Percentiles rank a stretch among this genome's conserved stretches.
Evolutionary conservation across 495 filamentous ascomycete species (phyloP).

Genomic region (Chlorociboria aeruginascens): DNA sequence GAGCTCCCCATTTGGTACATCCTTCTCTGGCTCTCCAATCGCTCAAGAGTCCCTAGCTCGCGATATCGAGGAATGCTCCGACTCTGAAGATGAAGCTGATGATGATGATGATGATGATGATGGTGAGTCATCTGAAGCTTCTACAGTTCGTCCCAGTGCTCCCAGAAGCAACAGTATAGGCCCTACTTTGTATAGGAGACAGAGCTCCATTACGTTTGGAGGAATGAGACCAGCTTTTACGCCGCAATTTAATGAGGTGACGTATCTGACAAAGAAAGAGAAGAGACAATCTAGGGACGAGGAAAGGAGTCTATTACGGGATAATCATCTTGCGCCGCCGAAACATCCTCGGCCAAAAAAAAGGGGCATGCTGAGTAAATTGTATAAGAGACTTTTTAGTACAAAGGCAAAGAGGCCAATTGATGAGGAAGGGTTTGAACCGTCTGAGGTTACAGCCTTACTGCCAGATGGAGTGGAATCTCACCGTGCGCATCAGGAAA

Average conservation of each 20-base stretch:
- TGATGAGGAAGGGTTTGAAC: slow-evolving; percentile 13
- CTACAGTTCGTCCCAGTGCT: slow-evolving; percentile 33
- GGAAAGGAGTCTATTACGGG: slow-evolving; percentile 62
- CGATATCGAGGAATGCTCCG: slow-evolving; percentile 35
- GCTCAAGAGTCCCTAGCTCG: slow-evolving; percentile 58
- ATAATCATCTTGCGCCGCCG: slow-evolving; percentile 62
- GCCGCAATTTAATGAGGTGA: slow-evolving; percentile 32
- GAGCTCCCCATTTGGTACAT: slow-evolving; percentile 21
- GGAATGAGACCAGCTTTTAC: slow-evolving; percentile 35
- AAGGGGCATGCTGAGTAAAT: slow-evolving; percentile 10
- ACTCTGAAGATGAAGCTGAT: slow-evolving; percentile 30
- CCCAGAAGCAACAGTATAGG: slow-evolving; percentile 42
- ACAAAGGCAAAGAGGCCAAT: slow-evolving; percentile 30
- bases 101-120: slow-evolving; percentile 2
- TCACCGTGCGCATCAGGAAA: slow-evolving; percentile 20
- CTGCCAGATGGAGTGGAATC: slow-evolving; percentile 9
- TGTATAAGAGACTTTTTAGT: slow-evolving; percentile 32
- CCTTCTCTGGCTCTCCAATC: slow-evolving; percentile 48
- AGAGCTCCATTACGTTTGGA: slow-evolving; percentile 51
- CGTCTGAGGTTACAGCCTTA: slow-evolving; percentile 30
- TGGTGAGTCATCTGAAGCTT: slow-evolving; percentile 28
- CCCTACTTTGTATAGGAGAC: slow-evolving; percentile 58
- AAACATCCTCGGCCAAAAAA: slow-evolving; percentile 33
- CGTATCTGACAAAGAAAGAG: slow-evolving; percentile 46
- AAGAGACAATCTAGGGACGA: slow-evolving; percentile 34